These are phyloP conservation scores for Dactylellina cionopaga DNA, from an alignment of 2,329 filamentous ascomycete species.

Conservation along the genomic window DNA sequence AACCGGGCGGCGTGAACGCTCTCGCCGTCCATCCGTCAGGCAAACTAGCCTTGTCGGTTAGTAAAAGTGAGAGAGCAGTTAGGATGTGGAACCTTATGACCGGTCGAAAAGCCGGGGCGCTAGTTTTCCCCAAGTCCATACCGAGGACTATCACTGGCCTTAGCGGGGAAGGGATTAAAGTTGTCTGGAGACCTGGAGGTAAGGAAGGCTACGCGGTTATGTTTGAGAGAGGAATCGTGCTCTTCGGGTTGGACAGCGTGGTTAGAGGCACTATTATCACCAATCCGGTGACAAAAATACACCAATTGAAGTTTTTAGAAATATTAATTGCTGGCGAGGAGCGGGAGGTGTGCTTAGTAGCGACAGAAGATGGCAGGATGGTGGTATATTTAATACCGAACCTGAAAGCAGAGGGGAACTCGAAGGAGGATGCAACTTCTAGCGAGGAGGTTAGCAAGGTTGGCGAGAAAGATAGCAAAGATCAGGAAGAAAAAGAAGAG, in stretches of 20 bases:
- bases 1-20: conserved; percentile 81
- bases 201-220: conserved; percentile 84
- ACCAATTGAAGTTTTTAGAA: conserved; percentile 78
- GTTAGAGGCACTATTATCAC: conserved; percentile 79
- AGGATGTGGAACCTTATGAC: conserved; percentile 96
- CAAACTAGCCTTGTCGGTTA: conserved; percentile 94
- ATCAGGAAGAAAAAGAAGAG: conserved; percentile 68
- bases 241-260: conserved; percentile 88
- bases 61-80: conserved; percentile 89
- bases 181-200: conserved; percentile 79
- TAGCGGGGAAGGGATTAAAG: conserved; percentile 82
- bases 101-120: conserved; percentile 90
- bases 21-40: conserved; percentile 96
- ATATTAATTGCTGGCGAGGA: conserved; percentile 61
- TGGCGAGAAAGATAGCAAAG: conserved; percentile 59
- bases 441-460: conserved; percentile 55
- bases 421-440: conserved; percentile 69
- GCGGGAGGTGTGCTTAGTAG: conserved; percentile 74
- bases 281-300: conserved; percentile 78
- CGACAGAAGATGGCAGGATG: conserved; percentile 89
- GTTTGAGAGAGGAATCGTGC: conserved; percentile 84
- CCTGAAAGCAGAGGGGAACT: not conserved
- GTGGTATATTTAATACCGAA: conserved; percentile 69
- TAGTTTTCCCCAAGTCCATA: conserved; percentile 81
- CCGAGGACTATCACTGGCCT: conserved; percentile 78